phyloP scores from a whole-genome alignment of 768 basidiomycete genomes.

The Hygrocybe coccinea region DNA sequence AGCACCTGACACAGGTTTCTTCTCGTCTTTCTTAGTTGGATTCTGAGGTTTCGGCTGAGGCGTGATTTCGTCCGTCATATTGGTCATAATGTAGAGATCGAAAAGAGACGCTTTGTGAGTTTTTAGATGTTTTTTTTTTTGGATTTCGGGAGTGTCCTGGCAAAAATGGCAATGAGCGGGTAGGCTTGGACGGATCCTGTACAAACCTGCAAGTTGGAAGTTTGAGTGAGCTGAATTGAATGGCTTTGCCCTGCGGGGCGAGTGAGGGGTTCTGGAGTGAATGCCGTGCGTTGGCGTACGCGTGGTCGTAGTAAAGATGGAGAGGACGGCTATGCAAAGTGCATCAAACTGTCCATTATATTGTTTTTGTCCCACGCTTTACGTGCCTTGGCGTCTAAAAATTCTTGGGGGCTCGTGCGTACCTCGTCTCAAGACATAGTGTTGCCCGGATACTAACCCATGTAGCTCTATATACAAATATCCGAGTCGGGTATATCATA shows the following conservation, averaged over 20 bases:
- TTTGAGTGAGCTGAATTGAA: conserved; percentile 33
- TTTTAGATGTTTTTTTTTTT: conserved; percentile 38
- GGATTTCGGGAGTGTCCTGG: conserved; percentile 12
- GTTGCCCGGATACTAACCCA: no score
- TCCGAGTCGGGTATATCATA: not conserved
- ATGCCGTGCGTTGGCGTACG: conserved; percentile 28
- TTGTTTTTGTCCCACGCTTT: conserved; percentile 4
- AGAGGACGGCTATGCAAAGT: conserved; percentile 17
- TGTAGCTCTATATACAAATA: not conserved
- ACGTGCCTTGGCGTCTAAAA: no score
- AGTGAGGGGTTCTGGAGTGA: conserved; percentile 57
- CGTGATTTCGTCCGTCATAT: conserved; percentile 80
- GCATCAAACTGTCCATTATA: conserved; percentile 2
- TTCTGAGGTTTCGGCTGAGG: conserved; percentile 45
- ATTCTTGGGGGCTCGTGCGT: no score
- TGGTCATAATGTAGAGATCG: conserved; percentile 61
- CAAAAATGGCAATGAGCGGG: not conserved
- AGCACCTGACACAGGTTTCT: conserved; percentile 51
- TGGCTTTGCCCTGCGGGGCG: conserved; percentile 88
- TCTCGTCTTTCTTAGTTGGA: conserved; percentile 67
- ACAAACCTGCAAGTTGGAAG: conserved; percentile 16
- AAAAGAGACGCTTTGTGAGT: conserved; percentile 48
- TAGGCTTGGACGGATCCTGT: not conserved
- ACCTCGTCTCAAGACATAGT: no score
- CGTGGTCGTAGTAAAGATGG: conserved; percentile 34